Percentiles rank a stretch among this genome's conserved stretches.
phyloP scores from a whole-genome alignment of 306 rosid genomes.

The Gastrolobium villosum region DNA sequence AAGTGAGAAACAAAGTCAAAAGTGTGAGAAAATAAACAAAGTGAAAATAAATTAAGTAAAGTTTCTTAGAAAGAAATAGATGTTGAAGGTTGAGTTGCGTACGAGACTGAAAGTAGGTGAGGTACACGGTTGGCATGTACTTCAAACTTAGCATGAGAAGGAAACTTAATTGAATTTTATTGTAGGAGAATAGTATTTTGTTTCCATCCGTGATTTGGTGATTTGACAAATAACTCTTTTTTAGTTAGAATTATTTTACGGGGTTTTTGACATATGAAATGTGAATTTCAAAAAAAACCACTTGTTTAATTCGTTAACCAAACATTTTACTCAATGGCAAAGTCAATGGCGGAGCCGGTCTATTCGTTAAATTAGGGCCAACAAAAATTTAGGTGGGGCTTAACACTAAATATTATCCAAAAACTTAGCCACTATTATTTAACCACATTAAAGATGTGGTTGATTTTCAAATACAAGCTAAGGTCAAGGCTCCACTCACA shows the following conservation, averaged over 20 bases:
- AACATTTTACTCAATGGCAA: too few relatives aligned
- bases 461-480: too few relatives aligned
- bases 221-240: constrained; percentile 6
- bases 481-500: too few relatives aligned
- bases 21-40: constrained; percentile 28
- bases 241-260: constrained; percentile 22
- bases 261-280: too few relatives aligned
- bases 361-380: too few relatives aligned
- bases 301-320: too few relatives aligned
- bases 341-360: too few relatives aligned
- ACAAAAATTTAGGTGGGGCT: too few relatives aligned
- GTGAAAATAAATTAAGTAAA: constrained; percentile 14
- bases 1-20: constrained; percentile 36
- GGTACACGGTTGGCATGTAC: constrained; percentile 36
- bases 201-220: constrained; percentile 39
- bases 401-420: too few relatives aligned
- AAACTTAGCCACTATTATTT: too few relatives aligned
- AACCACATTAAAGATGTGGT: too few relatives aligned
- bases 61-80: constrained; percentile 16
- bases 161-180: constrained; percentile 39
- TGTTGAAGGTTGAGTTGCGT: constrained; percentile 45
- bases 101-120: constrained; percentile 34
- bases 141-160: constrained; percentile 48
- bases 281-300: too few relatives aligned
- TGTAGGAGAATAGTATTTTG: constrained; percentile 27